These are phyloP conservation scores for Lantana camara DNA, from an alignment of 257 asterid genomes.

Conservation along the genomic window DNA sequence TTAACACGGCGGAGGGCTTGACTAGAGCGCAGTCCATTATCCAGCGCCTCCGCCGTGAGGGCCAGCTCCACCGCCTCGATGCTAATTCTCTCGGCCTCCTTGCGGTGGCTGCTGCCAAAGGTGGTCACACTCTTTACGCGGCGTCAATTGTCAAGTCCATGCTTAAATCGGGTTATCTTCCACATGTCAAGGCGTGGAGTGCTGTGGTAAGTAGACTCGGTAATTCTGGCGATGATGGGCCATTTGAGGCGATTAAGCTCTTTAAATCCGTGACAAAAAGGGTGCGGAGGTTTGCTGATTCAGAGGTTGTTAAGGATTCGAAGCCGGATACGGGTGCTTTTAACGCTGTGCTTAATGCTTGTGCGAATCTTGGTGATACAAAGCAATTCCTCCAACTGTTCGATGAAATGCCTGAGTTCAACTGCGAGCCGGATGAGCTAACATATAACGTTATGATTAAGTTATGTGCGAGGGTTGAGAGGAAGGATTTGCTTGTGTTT, in stretches of 20 bases:
- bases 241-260: constrained; percentile 64
- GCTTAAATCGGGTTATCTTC: constrained; percentile 88
- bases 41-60: constrained; percentile 75
- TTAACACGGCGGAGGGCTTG: constrained; percentile 59
- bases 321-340: constrained; percentile 86
- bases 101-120: constrained; percentile 88
- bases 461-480: constrained; percentile 70
- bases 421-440: constrained; percentile 74
- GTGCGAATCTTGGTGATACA: constrained; percentile 74
- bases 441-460: constrained; percentile 90
- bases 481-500: constrained; percentile 82
- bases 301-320: constrained; percentile 55
- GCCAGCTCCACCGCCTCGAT: constrained; percentile 90
- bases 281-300: constrained; percentile 49
- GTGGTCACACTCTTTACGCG: constrained; percentile 86
- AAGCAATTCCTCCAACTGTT: constrained; percentile 71
- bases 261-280: constrained; percentile 56
- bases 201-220: constrained; percentile 85
- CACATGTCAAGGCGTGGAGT: constrained; percentile 97
- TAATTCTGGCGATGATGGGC: constrained; percentile 80
- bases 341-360: constrained; percentile 90
- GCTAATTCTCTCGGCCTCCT: constrained; percentile 92
- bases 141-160: constrained; percentile 80
- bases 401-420: constrained; percentile 71
- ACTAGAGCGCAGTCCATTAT: constrained; percentile 79